These are phyloP conservation scores for Barbarea vulgaris DNA, from an alignment of 345 rosid genomes.

Conservation along the genomic window DNA sequence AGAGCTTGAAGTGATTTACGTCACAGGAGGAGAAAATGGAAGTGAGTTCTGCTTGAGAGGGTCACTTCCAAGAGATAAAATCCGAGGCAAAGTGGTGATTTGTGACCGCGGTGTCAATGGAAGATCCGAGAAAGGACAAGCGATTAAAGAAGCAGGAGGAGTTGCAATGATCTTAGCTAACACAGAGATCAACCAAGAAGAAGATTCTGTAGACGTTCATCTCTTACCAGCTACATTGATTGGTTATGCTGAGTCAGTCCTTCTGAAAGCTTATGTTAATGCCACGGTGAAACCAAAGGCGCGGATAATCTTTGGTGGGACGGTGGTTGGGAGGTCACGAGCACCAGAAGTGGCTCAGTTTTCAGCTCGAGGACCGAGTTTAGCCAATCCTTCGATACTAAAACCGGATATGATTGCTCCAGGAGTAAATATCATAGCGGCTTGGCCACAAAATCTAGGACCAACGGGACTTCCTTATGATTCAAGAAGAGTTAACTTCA, in stretches of 20 bases:
- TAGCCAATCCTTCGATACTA: conserved; percentile 66
- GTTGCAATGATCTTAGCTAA: conserved; percentile 89
- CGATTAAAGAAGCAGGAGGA: conserved; percentile 86
- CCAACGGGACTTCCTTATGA: conserved; percentile 83
- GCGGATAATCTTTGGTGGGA: conserved; percentile 67
- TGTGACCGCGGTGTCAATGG: conserved; percentile 92
- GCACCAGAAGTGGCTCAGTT: conserved; percentile 89
- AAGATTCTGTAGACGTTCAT: conserved; percentile 84
- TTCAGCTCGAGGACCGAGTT: conserved; percentile 91
- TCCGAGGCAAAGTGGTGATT: conserved; percentile 79
- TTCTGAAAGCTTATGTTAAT: conserved; percentile 71
- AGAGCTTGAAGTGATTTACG: conserved; percentile 69
- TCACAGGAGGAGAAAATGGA: conserved; percentile 58
- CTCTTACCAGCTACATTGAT: conserved; percentile 77
- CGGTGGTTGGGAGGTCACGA: conserved; percentile 64
- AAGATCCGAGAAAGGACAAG: conserved; percentile 83
- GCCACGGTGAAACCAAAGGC: conserved; percentile 63
- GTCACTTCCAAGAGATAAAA: conserved; percentile 66
- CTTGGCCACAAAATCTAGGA: conserved; percentile 96
- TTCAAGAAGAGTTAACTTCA: conserved; percentile 82
- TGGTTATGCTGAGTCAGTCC: conserved; percentile 59
- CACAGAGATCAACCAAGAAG: conserved; percentile 75
- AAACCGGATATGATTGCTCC: conserved; percentile 95
- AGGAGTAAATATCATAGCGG: conserved; percentile 94
- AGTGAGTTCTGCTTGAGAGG: conserved; percentile 78